Evolutionary conservation across 2,329 filamentous ascomycete genomes (phyloP), one percentile per base, ranked within the genome.

Genomic region (Fusarium papillatum): DNA sequence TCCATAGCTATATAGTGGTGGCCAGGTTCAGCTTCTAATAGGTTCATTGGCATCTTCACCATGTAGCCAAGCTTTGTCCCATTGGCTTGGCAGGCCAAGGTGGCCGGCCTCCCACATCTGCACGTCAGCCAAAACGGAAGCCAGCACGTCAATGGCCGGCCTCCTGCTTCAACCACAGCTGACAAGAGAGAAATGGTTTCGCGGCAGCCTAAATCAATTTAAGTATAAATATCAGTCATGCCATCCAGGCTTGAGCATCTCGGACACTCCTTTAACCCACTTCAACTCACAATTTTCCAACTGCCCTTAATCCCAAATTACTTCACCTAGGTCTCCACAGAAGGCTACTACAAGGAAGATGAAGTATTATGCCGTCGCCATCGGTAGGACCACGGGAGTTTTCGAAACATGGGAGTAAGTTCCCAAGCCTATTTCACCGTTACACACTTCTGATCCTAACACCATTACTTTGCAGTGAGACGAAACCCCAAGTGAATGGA

Each of bases 281-380:
- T 13, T 7, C 10, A 31, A 1, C 16, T 31, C 31, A 29, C 0
- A 14, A 31, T 34, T 31, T 31, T 14, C 19, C 4, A 4, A 31
- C 11, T 55, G 2, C 8, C 7, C 2, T 55, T 22, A 8, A 4
- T 13, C 10, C 19, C n/a, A 22, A n/a, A 2, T 1, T 2, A 4
- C 41, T 13, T 6, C 4, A 24, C 13, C 41, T 4, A 5, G 7
- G 11, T 55, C 26, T 53, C 7, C 4, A 13, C 6, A 13, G 11
- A 53, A 53, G 16, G 7, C 17, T 31, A 31, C 26, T 34, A 7
- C 43, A 29, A 50, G 4, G 34, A 19, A 1, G 11, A 16, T 57
- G 31, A 43, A 55, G 17, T 72, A 38, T 29, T 70, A 72, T 26
- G 70, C 70, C 14, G 70, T 72, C 13, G 70, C 70, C 7, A 24